Evolutionary conservation across 2,329 filamentous ascomycete genomes (phyloP).

Genomic region (Thelonectria blattea): DNA sequence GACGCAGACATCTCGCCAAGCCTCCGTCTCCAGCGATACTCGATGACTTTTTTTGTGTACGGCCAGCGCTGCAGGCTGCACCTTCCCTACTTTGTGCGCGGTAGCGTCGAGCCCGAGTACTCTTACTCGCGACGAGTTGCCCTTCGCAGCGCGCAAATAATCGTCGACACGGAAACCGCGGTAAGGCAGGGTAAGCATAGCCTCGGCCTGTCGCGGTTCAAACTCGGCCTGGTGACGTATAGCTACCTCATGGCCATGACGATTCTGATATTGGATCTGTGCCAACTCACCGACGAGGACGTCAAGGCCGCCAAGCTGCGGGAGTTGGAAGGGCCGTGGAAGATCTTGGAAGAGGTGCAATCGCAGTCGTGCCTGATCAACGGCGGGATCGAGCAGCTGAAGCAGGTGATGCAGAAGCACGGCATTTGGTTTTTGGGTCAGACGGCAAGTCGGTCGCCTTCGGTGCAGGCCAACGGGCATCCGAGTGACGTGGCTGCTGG

Average conservation of each 20-base stretch:
- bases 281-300: slow-evolving; percentile 33
- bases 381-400: slow-evolving; percentile 39
- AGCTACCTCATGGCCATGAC: slow-evolving; percentile 45
- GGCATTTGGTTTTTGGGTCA: slow-evolving; percentile 28
- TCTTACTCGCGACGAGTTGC: slow-evolving; percentile 42
- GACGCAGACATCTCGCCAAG: slow-evolving; percentile 28
- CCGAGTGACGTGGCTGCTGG: background rate
- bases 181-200: slow-evolving; percentile 34
- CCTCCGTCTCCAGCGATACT: slow-evolving; percentile 41
- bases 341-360: slow-evolving; percentile 40
- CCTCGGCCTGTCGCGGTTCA: slow-evolving; percentile 38
- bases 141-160: slow-evolving; percentile 40
- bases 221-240: slow-evolving; percentile 40
- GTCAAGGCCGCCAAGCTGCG: slow-evolving; percentile 33
- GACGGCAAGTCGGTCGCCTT: background rate
- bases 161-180: slow-evolving; percentile 40
- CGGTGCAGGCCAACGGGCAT: background rate
- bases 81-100: slow-evolving; percentile 44
- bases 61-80: slow-evolving; percentile 45
- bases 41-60: slow-evolving; percentile 41
- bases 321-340: slow-evolving; percentile 41
- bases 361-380: slow-evolving; percentile 37
- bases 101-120: slow-evolving; percentile 42
- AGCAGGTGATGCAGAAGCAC: slow-evolving; percentile 42
- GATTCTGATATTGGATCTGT: slow-evolving; percentile 43